Percentiles rank a stretch among this genome's conserved stretches.
Conservation (phyloP, 805 yeast species). For the Candida arabinofermentans region DNA sequence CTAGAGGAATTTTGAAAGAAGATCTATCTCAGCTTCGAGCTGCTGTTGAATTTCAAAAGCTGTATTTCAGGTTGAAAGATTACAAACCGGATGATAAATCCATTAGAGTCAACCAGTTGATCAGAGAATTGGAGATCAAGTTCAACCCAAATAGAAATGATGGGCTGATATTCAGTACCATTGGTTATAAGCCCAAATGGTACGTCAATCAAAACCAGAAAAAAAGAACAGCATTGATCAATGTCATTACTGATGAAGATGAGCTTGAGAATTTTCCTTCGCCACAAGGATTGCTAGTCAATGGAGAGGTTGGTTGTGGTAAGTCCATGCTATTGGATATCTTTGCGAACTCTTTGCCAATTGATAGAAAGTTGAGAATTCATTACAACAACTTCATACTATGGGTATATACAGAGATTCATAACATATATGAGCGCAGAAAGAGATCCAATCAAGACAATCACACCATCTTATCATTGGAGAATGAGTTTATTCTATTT, state of each 20-base stretch:
- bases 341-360: slow-evolving; percentile 63
- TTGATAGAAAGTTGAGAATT: slow-evolving; percentile 61
- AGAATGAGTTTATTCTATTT: slow-evolving; percentile 60
- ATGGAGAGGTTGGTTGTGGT: slow-evolving; percentile 73
- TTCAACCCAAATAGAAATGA: slow-evolving; percentile 14
- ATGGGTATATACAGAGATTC: slow-evolving; percentile 64
- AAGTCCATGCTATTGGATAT: slow-evolving; percentile 72
- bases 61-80: slow-evolving; percentile 54
- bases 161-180: slow-evolving; percentile 24
- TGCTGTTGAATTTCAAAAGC: slow-evolving; percentile 58
- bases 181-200: slow-evolving; percentile 31
- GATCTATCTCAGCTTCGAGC: slow-evolving; percentile 62
- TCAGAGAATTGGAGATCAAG: slow-evolving; percentile 32
- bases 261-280: slow-evolving; percentile 49
- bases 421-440: slow-evolving; percentile 46
- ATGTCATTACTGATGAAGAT: slow-evolving; percentile 55
- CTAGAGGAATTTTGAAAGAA: slow-evolving; percentile 45
- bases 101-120: slow-evolving; percentile 38
- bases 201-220: slow-evolving; percentile 11
- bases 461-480: slow-evolving; percentile 36
- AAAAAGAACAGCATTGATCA: slow-evolving; percentile 38
- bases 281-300: slow-evolving; percentile 61
- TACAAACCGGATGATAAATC: slow-evolving; percentile 52
- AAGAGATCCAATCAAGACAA: slow-evolving; percentile 27
- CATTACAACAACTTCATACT: slow-evolving; percentile 68